phyloP scores from a whole-genome alignment of 352 stramenopile species.

The Ophiocytium majus region DNA sequence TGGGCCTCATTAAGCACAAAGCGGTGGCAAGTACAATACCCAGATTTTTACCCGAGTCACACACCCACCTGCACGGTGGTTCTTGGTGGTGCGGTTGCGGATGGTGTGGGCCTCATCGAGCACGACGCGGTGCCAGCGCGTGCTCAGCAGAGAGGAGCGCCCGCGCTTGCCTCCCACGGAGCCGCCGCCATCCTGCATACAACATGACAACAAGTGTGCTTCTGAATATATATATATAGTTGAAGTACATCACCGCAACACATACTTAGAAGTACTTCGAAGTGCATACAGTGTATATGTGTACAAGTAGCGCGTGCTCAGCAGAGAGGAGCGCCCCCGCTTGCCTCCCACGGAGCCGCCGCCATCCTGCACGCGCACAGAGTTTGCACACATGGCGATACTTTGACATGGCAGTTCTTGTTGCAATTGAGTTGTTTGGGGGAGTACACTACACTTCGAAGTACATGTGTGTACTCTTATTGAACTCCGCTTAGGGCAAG shows the following conservation, averaged over 20 bases:
- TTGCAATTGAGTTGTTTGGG: too few species aligned
- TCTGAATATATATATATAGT: not conserved
- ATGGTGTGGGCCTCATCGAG: constrained; percentile 62
- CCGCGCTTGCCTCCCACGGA: constrained; percentile 32
- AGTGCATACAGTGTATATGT: not conserved
- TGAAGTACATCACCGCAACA: not conserved
- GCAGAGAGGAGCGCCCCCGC: not conserved
- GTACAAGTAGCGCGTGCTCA: not conserved
- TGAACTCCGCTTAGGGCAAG: too few species aligned
- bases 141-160: constrained; percentile 57
- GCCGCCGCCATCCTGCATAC: not conserved
- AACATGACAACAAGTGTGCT: not conserved
- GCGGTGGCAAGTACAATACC: not conserved
- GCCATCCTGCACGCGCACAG: too few species aligned
- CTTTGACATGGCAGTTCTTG: too few species aligned
- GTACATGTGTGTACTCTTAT: too few species aligned
- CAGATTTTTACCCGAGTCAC: too few species aligned
- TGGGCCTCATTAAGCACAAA: constrained; percentile 64
- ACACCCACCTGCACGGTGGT: constrained; percentile 27
- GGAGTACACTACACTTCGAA: too few species aligned
- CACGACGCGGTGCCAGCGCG: constrained; percentile 64
- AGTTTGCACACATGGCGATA: too few species aligned
- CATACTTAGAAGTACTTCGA: too few species aligned
- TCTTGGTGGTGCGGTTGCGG: constrained; percentile 30
- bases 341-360: too few species aligned